Conservation (phyloP, 2,329 filamentous ascomycete species). For the Diplodia mutila region DNA sequence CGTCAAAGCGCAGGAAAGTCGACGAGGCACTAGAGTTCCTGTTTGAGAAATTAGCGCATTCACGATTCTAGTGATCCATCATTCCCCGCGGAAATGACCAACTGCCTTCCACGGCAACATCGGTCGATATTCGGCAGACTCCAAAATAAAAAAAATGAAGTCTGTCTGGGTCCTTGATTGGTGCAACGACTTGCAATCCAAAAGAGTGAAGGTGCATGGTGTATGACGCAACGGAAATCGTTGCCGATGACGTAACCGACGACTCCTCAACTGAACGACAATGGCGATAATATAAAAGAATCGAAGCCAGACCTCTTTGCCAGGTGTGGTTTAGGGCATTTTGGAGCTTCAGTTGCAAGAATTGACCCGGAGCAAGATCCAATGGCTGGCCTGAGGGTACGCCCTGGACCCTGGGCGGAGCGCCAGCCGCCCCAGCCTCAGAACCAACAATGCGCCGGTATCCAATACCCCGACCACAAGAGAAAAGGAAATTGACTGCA, state of each 20-base stretch:
- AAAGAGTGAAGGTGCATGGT: background rate
- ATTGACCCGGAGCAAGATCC: constrained; percentile 28
- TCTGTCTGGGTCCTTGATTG: background rate
- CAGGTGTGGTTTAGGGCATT: no score
- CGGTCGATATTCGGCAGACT: background rate
- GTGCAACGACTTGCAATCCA: background rate
- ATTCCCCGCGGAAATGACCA: background rate
- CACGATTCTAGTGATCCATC: background rate
- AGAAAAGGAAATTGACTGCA: background rate
- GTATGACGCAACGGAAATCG: constrained; percentile 10
- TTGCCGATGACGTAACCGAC: constrained; percentile 14
- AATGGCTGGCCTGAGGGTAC: background rate
- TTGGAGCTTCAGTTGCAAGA: constrained; percentile 40
- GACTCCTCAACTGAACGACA: background rate
- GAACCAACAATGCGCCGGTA: no score
- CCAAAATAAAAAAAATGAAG: background rate
- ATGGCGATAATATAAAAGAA: background rate
- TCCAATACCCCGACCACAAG: background rate
- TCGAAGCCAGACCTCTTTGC: background rate
- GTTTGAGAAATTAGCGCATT: constrained; percentile 3
- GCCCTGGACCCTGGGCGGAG: background rate
- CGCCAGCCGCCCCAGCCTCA: background rate
- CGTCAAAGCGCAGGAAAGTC: constrained; percentile 64
- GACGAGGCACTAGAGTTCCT: constrained; percentile 38
- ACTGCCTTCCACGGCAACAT: background rate